Base-by-base conservation (phyloP, 768 basidiomycete species). In the Boletus sp. region DNA sequence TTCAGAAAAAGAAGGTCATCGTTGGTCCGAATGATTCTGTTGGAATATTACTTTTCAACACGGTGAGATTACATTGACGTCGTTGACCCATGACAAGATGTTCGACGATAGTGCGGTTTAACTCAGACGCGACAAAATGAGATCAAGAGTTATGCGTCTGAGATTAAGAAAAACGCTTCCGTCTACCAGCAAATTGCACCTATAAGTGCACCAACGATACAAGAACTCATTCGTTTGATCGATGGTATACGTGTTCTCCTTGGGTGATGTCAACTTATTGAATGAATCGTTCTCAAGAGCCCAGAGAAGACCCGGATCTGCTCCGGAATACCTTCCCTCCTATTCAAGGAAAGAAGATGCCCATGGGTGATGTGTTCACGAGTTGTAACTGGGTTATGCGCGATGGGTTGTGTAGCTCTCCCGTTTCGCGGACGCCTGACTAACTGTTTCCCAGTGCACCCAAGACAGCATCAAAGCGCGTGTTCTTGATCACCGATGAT, bases 11-110 rank as follows among this genome's bases (percentile, higher is more conserved):
- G n/a, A 98, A 98, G 72, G 89, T 96, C 25, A 77, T 97, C 29
- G 82, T 84, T 4, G 88, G 90, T 6, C 95, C 96, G 2, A 89
- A 85, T 57, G 96, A 98, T 67, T 81, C 83, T 30, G 85, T 98
- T 41, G 97, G 96, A 5, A 87, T 98, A 37, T 66, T 98, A 60
- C 74, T 98, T 10, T 99, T 90, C 74, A 98, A 99, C 59, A 92
- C 93, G 53, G 94, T 95, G 67, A 78, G 87, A 64, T 48, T 13
- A 1, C 2, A 4, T 32, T 5, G 1, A 1, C 14, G 0, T 34
- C 4, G 0, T 38, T 29, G 27, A 25, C 19, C 15, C 27, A 39
- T n/a, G n/a, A n/a, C 3, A 19, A 14, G 9, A 21, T 25, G 37
- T 47, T 53, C 21, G 39, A 56, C 14, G 25, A 23, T 19, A n/a